Conservation (phyloP, 2,329 filamentous ascomycete genomes). For the Cytospora piceae region DNA sequence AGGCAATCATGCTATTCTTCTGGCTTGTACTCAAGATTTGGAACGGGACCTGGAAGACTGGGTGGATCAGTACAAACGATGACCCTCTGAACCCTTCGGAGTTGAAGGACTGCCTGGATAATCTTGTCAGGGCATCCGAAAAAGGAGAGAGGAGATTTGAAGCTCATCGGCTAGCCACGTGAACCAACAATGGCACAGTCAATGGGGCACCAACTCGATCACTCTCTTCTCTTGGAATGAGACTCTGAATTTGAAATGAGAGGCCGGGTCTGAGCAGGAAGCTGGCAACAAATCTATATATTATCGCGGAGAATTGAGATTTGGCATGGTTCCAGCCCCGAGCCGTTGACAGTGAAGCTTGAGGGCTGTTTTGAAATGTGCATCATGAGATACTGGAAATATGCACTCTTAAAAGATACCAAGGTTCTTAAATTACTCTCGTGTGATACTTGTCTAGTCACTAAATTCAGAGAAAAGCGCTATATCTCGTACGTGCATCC, state of each 20-base stretch:
- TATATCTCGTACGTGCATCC: neutral
- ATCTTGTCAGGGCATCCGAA: slow-evolving; percentile 4
- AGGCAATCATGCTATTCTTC: neutral
- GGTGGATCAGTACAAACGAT: slow-evolving; percentile 12
- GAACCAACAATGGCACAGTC: neutral
- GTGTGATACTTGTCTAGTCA: too few relatives aligned
- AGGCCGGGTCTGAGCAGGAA: too few relatives aligned
- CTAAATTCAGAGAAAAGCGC: neutral
- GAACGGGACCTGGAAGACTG: slow-evolving; percentile 14
- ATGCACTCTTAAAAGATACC: too few relatives aligned
- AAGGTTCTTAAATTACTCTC: too few relatives aligned
- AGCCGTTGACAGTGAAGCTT: too few relatives aligned
- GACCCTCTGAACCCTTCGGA: slow-evolving; percentile 12
- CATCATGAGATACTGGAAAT: too few relatives aligned
- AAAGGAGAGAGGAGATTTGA: slow-evolving; percentile 3
- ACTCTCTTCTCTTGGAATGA: neutral
- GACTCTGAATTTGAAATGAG: neutral
- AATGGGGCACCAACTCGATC: neutral
- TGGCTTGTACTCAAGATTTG: slow-evolving; percentile 6
- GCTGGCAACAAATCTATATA: too few relatives aligned
- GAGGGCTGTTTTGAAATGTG: too few relatives aligned
- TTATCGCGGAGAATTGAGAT: too few relatives aligned
- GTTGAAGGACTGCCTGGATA: slow-evolving; percentile 8
- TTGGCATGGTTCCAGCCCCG: too few relatives aligned
- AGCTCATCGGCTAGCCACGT: neutral